Percentiles rank a stretch among this genome's conserved stretches.
These are phyloP conservation scores for Proliferodiscus dingleyae DNA, from an alignment of 2,329 filamentous ascomycete species.

Conservation along the genomic window DNA sequence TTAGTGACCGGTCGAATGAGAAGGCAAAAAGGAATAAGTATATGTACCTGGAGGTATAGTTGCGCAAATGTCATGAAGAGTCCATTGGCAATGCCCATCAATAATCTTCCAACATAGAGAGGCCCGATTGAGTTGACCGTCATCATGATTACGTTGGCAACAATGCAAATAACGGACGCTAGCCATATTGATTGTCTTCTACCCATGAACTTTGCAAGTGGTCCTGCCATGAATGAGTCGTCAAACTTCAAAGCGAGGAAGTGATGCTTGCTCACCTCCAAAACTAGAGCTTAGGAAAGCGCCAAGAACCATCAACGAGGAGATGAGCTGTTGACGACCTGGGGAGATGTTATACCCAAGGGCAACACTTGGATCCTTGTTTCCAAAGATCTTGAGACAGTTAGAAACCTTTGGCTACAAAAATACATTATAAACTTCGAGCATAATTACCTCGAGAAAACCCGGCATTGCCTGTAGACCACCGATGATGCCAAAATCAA, in stretches of 20 bases:
- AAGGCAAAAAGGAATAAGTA: constrained; percentile 25
- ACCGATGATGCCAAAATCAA: constrained; percentile 16
- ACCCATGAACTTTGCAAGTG: constrained; percentile 35
- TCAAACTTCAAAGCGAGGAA: constrained; percentile 23
- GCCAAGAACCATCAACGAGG: constrained; percentile 47
- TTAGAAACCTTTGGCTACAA: background rate
- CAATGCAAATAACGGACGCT: constrained; percentile 44
- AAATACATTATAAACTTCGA: background rate
- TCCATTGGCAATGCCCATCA: constrained; percentile 45
- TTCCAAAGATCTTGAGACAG: constrained; percentile 43
- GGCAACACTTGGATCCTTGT: constrained; percentile 21
- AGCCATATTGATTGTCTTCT: constrained; percentile 41
- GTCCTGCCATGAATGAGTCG: constrained; percentile 3
- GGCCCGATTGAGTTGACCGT: constrained; percentile 46
- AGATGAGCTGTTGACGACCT: constrained; percentile 48
- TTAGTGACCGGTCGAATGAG: no score
- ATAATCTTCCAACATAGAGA: constrained; percentile 49
- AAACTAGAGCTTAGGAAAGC: constrained; percentile 45
- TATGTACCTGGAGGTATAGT: constrained; percentile 37
- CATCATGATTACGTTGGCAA: constrained; percentile 55
- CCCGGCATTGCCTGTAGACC: constrained; percentile 18
- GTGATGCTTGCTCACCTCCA: constrained; percentile 39
- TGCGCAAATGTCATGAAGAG: constrained; percentile 20
- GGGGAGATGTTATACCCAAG: constrained; percentile 33
- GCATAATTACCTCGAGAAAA: constrained; percentile 16